Evolutionary conservation across 805 yeast species (phyloP), one percentile per base, ranked within the genome.

Genomic region (Danielozyma ontarioensis): DNA sequence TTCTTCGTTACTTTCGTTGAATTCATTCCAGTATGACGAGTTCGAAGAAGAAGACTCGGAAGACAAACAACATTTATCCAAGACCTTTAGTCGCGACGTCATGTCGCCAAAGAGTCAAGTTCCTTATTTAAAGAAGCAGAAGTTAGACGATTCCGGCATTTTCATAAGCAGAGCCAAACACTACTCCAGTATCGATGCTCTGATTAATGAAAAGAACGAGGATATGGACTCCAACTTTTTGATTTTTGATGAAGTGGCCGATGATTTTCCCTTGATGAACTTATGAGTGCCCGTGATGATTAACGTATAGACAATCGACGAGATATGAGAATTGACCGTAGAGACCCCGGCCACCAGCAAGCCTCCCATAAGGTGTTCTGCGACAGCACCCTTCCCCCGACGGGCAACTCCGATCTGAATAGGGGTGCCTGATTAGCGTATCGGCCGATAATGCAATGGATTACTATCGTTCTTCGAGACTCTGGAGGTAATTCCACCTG

Each of bases 1-100:
- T 12, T 51, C 59, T 22, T 58, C 64, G 28, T 51, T 63, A 15
- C 50, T 62, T 28, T 56, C 63, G 31, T 51, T 62, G 33, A 55
- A 53, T 31, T 51, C 62, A 13, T 50, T 46, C 34, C 40, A 47
- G 34, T 50, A 51, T 35, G 54, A 50, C 28, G 51, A 45, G 21
- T 30, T 31, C 22, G 38, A 34, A 10, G 39, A 37, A 24, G 34
- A 28, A 27, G 35, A 36, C 27, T 6, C 6, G 8, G 8, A 6
- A 6, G 22, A 19, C 22, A 10, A 19, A 6, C 6, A 19, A 10
- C 22, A 19, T 10, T 10, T 19, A 6, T 19, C 22, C 22, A 19
- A 19, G 22, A 19, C 22, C 8, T 19, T 19, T 10, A 19, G 22
- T 19, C 22, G 22, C 6, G 22, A 19, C 22, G 22, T 19, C 8